Evolutionary conservation across 306 rosid species (phyloP), one percentile per base, ranked within the genome.

Genomic region (Glycine soja): DNA sequence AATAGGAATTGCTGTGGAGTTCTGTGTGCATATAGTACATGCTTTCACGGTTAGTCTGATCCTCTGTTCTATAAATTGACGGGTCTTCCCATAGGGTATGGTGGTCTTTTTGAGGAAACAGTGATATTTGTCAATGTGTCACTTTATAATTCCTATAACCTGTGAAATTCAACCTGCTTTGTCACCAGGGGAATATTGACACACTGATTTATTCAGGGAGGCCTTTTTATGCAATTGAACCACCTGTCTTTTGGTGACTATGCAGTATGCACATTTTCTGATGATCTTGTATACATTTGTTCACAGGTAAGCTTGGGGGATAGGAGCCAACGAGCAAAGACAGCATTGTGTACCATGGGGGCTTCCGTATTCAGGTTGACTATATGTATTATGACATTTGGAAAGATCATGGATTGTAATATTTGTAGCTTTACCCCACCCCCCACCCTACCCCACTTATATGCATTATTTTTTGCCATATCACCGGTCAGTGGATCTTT

Each of bases 291-390:
- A 47, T 57, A 51, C 81, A 75, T 71, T 54, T 82, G 81, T 73
- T 73, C 74, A 68, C 87, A 95, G 97, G 94, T 89, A 83, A 90
- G 90, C 83, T 76, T 82, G 38, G 99, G 99, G 63, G 86, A 95
- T 43, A 90, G 94, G 81, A 85, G 62, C 81, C 89, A 87, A 80
- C 92, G 99, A 42, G 95, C 97, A 85, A 86, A 64, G 82, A 76
- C 88, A 87, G 99, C 99, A 75, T 80, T 95, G 86, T 66, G 90
- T 82, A 95, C 94, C 50, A 89, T 95, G 94, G 99, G 99, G 58
- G 97, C 99, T 80, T 95, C 99, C 77, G 99, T 95, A 65, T 91
- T 95, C 95, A 95, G 99, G 99, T 95, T 76, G 80, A 68, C 62
- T 66, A 12, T 64, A 52, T 84, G 40, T 66, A n/a, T 71, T 77